phyloP scores from a whole-genome alignment of 2,329 filamentous ascomycete species.

The Chalaropsis thielavioides region DNA sequence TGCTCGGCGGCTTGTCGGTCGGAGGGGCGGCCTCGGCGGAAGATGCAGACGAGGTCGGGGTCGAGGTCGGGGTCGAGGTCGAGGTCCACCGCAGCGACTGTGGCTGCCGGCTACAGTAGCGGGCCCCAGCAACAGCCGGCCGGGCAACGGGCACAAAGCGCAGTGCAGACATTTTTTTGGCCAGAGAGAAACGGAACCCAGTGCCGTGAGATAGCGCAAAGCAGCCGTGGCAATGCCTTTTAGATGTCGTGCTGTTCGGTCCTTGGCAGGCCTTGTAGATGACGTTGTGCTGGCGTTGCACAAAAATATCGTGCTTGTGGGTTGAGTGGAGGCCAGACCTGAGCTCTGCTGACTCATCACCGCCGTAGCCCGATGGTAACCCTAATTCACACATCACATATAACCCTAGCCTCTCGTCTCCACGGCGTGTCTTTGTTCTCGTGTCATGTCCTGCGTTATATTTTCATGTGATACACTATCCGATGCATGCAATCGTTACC shows the following conservation, averaged over 20 bases:
- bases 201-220: not conserved
- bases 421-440: not conserved
- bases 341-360: not conserved
- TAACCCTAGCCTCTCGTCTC: not conserved
- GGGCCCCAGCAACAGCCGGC: not conserved
- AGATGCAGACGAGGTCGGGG: not conserved
- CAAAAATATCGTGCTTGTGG: not conserved
- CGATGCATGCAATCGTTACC: conserved; percentile 1
- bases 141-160: not conserved
- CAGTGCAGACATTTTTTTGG: not conserved
- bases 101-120: not conserved
- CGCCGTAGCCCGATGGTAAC: not conserved
- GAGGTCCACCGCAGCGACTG: not conserved
- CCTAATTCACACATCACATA: not conserved
- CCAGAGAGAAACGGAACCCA: too few relatives aligned
- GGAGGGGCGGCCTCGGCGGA: not conserved
- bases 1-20: not conserved
- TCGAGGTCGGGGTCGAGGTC: not conserved
- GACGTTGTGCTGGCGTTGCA: not conserved
- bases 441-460: not conserved
- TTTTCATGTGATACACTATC: not conserved
- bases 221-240: not conserved
- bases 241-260: not conserved
- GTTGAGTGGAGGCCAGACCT: not conserved
- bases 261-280: not conserved